Base-by-base conservation (phyloP, 768 basidiomycete species). In the Amanita inopinata region DNA sequence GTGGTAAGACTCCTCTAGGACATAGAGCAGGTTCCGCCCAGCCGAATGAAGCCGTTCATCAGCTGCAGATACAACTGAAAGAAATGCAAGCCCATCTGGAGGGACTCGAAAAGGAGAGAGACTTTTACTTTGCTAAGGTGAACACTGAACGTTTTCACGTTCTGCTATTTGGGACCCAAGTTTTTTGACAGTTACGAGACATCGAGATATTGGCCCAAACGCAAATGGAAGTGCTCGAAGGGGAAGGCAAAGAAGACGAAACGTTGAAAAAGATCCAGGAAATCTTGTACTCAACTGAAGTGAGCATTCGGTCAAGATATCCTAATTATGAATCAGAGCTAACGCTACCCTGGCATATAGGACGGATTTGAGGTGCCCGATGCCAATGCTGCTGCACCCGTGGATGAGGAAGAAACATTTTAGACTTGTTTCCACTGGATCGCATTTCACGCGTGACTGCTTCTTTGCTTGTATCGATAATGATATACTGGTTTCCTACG, bases 91-190 rank as follows among this genome's bases (percentile, higher is more conserved):
- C 67, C 0, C 84, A 89, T 55, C 66, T 96, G 50, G 91, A 93
- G 57, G 87, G 88, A 1, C 66, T 98, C 28, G 92, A 98, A 70
- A 97, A 92, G 69, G 96, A 99, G 64, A 69, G 93, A 34, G 93
- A 98, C 60, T 98, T 99, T 62, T 99, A 99, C 64, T 99, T 98
- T 61, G 81, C 85, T 55, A 99, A 97, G 78, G 93, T 94, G 51
- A 35, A 71, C 53, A 20, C 31, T 22, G 23, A 10, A 25, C 22
- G 7, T n/a, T 18, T 18, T 28, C 17, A 34, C 34, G 14, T 2
- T 27, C 9, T 37, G 14, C 17, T n/a, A 35, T 38, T 36, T 18
- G 28, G 24, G 14, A 33, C 24, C 31, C 19, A 30, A 18, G 5
- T 3, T 35, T 40, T 41, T 6, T 3, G 38, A 15, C 33, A 98